Percentiles rank a stretch among this genome's conserved stretches.
Conservation (phyloP, 352 stramenopile genomes). For the Pythium grandisporangium region DNA sequence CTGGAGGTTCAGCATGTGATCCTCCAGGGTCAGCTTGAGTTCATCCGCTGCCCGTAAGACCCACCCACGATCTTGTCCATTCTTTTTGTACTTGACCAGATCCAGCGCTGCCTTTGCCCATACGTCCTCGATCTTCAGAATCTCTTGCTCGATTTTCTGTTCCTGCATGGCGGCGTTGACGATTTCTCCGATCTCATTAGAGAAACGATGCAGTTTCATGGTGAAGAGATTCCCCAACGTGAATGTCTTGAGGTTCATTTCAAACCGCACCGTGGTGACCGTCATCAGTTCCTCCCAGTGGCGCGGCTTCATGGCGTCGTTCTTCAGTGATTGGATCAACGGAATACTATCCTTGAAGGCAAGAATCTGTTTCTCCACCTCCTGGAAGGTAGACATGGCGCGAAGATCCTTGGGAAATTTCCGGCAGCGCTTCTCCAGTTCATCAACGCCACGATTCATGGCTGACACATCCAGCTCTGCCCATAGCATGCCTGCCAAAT, state of each 20-base stretch:
- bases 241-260: slow-evolving; percentile 91
- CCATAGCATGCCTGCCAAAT: slow-evolving; percentile 88
- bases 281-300: slow-evolving; percentile 89
- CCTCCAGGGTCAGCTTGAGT: slow-evolving; percentile 74
- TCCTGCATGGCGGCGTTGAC: slow-evolving; percentile 92
- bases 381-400: slow-evolving; percentile 84
- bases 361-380: slow-evolving; percentile 87
- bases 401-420: slow-evolving; percentile 90
- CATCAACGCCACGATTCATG: slow-evolving; percentile 89
- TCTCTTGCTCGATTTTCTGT: slow-evolving; percentile 92
- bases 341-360: slow-evolving; percentile 93
- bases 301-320: slow-evolving; percentile 89
- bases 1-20: slow-evolving; percentile 86
- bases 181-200: slow-evolving; percentile 87
- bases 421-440: slow-evolving; percentile 89
- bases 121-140: slow-evolving; percentile 88
- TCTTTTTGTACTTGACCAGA: slow-evolving; percentile 91
- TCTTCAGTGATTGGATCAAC: slow-evolving; percentile 92
- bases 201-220: slow-evolving; percentile 90
- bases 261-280: slow-evolving; percentile 87
- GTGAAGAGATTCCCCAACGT: slow-evolving; percentile 89
- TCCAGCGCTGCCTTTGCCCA: slow-evolving; percentile 87
- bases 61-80: slow-evolving; percentile 76
- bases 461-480: slow-evolving; percentile 87
- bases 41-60: slow-evolving; percentile 79